phyloP scores from a whole-genome alignment of 768 basidiomycete genomes.

The Infundibulicybe gibba region DNA sequence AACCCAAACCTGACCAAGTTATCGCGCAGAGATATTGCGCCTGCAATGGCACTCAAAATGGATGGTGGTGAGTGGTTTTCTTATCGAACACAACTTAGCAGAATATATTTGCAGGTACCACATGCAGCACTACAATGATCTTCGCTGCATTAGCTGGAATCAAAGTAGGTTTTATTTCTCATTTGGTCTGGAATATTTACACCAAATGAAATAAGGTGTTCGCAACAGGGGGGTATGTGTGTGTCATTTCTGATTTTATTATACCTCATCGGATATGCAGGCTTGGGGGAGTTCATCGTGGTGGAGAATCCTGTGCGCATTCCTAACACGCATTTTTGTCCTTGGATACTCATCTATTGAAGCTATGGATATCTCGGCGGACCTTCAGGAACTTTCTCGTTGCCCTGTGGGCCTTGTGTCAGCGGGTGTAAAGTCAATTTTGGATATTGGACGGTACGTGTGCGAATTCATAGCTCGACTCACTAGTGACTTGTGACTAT shows the following conservation, averaged over 20 bases:
- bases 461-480: not conserved
- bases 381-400: conserved; percentile 83
- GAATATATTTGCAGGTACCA: conserved; percentile 41
- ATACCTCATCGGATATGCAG: conserved; percentile 22
- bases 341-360: conserved; percentile 1
- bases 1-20: not conserved
- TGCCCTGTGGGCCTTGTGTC: conserved; percentile 93
- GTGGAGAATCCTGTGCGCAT: conserved; percentile 34
- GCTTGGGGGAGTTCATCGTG: conserved; percentile 81
- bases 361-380: conserved; percentile 96
- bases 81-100: too few relatives aligned
- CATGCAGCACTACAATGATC: conserved; percentile 70
- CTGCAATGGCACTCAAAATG: not conserved
- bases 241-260: not conserved
- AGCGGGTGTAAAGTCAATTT: conserved; percentile 90
- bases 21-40: not conserved
- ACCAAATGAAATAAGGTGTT: conserved; percentile 54
- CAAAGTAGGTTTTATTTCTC: conserved; percentile 42
- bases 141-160: conserved; percentile 83
- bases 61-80: conserved; percentile 38
- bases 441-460: conserved; percentile 83
- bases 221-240: conserved; percentile 83
- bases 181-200: not conserved
- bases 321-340: not conserved
- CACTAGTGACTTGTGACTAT: not conserved